A percentile compares a stretch with the other conserved stretches of the same genome.
phyloP scores from a whole-genome alignment of 2,329 filamentous ascomycete genomes.

The Rhynchosporium agropyri region DNA sequence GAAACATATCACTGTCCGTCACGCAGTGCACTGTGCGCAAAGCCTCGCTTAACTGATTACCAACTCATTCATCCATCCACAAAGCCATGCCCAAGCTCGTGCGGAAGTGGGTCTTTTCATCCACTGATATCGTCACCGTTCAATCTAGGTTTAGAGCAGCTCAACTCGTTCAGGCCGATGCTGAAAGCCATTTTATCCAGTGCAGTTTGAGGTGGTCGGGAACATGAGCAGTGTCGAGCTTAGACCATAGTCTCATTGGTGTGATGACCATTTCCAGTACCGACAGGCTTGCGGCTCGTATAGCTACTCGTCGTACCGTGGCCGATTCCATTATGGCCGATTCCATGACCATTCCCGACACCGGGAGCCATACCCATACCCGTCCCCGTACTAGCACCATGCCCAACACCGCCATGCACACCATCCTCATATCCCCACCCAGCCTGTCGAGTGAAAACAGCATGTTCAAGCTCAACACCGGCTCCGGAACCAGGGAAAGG shows the following conservation, averaged over 20 bases:
- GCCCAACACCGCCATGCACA: constrained; percentile 14
- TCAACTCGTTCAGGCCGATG: background rate
- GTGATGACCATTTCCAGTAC: constrained; percentile 1
- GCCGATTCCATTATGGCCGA: background rate
- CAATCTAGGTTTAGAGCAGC: too few relatives aligned
- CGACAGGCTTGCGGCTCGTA: constrained; percentile 7
- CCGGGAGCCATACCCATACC: background rate
- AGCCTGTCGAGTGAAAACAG: constrained; percentile 60
- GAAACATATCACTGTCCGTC: too few relatives aligned
- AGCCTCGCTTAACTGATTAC: too few relatives aligned
- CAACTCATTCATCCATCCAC: background rate
- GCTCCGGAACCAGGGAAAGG: constrained; percentile 51
- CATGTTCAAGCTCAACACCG: constrained; percentile 52
- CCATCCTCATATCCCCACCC: constrained; percentile 55
- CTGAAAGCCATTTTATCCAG: background rate
- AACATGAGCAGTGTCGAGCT: background rate
- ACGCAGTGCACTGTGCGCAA: too few relatives aligned
- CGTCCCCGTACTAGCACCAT: constrained; percentile 7
- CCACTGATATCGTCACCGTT: too few relatives aligned
- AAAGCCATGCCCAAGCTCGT: too few relatives aligned
- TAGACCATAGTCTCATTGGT: constrained; percentile 6
- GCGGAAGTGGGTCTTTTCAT: too few relatives aligned
- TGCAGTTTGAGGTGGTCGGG: background rate
- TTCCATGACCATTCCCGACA: constrained; percentile 1
- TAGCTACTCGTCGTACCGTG: background rate